These are phyloP conservation scores for Rhazya stricta DNA, from an alignment of 257 asterid genomes.

Conservation along the genomic window DNA sequence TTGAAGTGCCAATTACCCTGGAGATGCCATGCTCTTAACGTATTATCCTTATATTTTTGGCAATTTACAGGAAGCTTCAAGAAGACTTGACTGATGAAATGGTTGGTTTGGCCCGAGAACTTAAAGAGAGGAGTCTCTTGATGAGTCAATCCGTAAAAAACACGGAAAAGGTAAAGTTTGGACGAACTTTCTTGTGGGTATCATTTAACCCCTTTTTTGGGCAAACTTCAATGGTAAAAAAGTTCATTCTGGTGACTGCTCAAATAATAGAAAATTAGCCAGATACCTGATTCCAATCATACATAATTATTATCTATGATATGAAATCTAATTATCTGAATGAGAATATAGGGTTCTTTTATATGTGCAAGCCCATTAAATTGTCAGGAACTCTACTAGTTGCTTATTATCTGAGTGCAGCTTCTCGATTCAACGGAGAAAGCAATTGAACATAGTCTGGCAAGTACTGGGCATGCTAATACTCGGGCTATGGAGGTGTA, in stretches of 20 bases:
- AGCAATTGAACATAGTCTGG: slow-evolving; percentile 87
- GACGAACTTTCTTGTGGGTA: not conserved
- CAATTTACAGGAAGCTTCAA: slow-evolving; percentile 69
- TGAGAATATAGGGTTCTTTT: not conserved
- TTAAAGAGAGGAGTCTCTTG: slow-evolving; percentile 79
- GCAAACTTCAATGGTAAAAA: not conserved
- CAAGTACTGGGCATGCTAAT: slow-evolving; percentile 74
- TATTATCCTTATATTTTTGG: not conserved
- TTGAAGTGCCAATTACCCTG: not conserved
- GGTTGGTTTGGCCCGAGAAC: slow-evolving; percentile 83
- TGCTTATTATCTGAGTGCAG: slow-evolving; percentile 30
- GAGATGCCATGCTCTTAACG: not conserved
- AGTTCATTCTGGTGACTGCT: not conserved
- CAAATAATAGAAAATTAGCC: too few species aligned
- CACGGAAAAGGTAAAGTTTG: slow-evolving; percentile 69
- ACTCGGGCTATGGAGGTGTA: slow-evolving; percentile 59
- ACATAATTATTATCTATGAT: not conserved
- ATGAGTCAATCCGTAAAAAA: slow-evolving; percentile 73
- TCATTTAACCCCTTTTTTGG: not conserved
- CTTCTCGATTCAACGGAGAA: slow-evolving; percentile 84
- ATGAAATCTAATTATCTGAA: not conserved
- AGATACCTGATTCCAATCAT: not conserved
- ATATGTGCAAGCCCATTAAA: not conserved
- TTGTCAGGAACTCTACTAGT: not conserved
- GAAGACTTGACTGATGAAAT: slow-evolving; percentile 90